Percentiles rank a stretch among this genome's conserved stretches.
Evolutionary conservation across 192 early-diverging fungal species (phyloP).

Genomic region (Borealophlyctis nickersoniae): DNA sequence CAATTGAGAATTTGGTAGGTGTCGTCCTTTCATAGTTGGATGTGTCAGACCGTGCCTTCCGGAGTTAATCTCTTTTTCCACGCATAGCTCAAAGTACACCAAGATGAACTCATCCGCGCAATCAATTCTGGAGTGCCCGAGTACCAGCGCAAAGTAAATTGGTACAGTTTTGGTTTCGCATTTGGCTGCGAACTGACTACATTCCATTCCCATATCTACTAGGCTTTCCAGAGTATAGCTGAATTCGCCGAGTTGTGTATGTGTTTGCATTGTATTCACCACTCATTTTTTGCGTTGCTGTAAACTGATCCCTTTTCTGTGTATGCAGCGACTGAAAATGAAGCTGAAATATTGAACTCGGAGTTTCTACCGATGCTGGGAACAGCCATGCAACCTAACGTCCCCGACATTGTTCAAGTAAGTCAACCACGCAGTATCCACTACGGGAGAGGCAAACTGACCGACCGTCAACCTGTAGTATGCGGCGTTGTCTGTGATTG

Average conservation of each 20-base stretch:
- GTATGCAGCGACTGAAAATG: too few relatives aligned
- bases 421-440: too few relatives aligned
- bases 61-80: too few relatives aligned
- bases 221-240: neutral
- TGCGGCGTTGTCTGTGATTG: neutral
- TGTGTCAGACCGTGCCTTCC: too few relatives aligned
- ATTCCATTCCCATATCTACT: neutral
- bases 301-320: too few relatives aligned
- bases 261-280: neutral
- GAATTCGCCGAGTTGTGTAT: neutral
- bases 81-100: neutral
- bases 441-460: too few relatives aligned
- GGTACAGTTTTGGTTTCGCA: too few relatives aligned
- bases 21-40: too few relatives aligned
- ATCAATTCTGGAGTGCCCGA: neutral
- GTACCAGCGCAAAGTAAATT: too few relatives aligned
- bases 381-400: neutral
- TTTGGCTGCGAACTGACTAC: neutral
- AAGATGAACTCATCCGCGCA: neutral
- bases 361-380: neutral
- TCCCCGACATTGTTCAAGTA: neutral
- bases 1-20: too few relatives aligned
- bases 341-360: neutral
- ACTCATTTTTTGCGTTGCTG: neutral
- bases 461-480: too few relatives aligned